Percentiles rank a stretch among this genome's conserved stretches.
Evolutionary conservation across 768 basidiomycete genomes (phyloP).

Genomic region (Amanita rubescens): DNA sequence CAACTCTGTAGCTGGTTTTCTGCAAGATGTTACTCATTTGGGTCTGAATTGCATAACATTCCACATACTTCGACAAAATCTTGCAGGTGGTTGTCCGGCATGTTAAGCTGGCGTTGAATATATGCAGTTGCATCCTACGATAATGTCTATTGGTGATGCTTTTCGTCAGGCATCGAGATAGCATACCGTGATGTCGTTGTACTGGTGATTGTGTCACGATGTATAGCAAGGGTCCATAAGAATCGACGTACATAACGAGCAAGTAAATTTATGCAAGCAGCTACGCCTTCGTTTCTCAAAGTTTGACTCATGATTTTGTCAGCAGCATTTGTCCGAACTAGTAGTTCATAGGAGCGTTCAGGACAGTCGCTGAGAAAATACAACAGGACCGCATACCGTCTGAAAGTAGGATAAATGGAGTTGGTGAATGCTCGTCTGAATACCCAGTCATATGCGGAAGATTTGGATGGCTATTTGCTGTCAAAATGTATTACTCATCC

Average conservation of each 20-base stretch:
- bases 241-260: constrained; percentile 13
- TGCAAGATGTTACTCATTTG: constrained; percentile 10
- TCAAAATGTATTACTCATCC: background rate
- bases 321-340: constrained; percentile 37
- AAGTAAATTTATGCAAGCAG: constrained; percentile 24
- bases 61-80: constrained; percentile 38
- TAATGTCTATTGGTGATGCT: background rate
- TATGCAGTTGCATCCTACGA: constrained; percentile 37
- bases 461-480: constrained; percentile 18
- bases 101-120: constrained; percentile 31
- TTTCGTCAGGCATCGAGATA: background rate
- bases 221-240: constrained; percentile 3
- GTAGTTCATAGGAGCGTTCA: background rate
- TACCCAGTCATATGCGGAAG: constrained; percentile 47
- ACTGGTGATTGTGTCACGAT: constrained; percentile 17
- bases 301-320: constrained; percentile 30
- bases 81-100: constrained; percentile 32
- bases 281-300: constrained; percentile 29
- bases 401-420: constrained; percentile 45
- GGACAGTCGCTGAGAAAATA: background rate
- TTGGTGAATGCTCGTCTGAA: constrained; percentile 34
- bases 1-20: constrained; percentile 35
- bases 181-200: constrained; percentile 32
- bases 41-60: background rate
- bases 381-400: constrained; percentile 25